A percentile compares a stretch with the other conserved stretches of the same genome.
Evolutionary conservation across 805 yeast species (phyloP).

Genomic region (Saturnispora zaruensis): DNA sequence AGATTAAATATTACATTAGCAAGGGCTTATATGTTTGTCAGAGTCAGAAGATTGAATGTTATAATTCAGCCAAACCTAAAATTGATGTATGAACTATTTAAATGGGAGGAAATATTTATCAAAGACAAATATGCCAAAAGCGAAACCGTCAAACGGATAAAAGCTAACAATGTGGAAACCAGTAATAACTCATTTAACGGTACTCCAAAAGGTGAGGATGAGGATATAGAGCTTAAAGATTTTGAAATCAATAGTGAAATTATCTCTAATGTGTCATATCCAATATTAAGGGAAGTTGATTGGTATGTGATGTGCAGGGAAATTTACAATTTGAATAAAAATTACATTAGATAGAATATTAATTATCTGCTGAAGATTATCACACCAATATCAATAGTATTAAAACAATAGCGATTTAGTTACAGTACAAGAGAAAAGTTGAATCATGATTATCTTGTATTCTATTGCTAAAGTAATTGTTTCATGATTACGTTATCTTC

Average conservation of each 20-base stretch:
- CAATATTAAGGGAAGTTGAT: slow-evolving; percentile 57
- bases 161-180: background rate
- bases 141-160: background rate
- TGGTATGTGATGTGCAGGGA: slow-evolving; percentile 86
- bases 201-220: background rate
- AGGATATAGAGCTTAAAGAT: background rate
- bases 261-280: slow-evolving; percentile 26
- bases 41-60: slow-evolving; percentile 82
- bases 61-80: slow-evolving; percentile 90
- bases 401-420: no score
- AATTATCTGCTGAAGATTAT: no score
- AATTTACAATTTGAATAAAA: slow-evolving; percentile 66
- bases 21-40: slow-evolving; percentile 77
- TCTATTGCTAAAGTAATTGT: no score
- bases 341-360: slow-evolving; percentile 39
- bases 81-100: slow-evolving; percentile 82
- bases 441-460: no score
- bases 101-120: slow-evolving; percentile 44
- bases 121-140: slow-evolving; percentile 10
- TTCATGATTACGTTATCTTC: no score
- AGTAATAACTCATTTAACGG: background rate
- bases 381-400: no score
- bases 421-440: no score
- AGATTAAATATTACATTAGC: slow-evolving; percentile 59
- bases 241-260: slow-evolving; percentile 13